A percentile compares a stretch with the other conserved stretches of the same genome.
phyloP scores from a whole-genome alignment of 208 protist genomes.

The Trypanosoma theileri region DNA sequence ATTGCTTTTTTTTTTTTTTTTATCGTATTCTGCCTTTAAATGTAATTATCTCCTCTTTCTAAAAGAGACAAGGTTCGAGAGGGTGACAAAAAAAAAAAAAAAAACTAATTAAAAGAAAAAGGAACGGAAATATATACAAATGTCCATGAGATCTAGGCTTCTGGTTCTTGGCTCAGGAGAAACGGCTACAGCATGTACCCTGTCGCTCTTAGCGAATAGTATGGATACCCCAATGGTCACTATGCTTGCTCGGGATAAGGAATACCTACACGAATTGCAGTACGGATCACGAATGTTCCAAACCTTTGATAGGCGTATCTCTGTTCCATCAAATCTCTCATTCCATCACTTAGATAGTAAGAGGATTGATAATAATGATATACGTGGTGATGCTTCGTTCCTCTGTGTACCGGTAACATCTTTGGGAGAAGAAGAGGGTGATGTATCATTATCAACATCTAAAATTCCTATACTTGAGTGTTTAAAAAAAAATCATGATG shows the following conservation, averaged over 20 bases:
- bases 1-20: too few relatives aligned
- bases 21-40: not conserved
- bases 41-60: not conserved
- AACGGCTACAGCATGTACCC: constrained; percentile 63
- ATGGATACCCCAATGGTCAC: constrained; percentile 10
- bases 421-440: constrained; percentile 4
- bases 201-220: constrained; percentile 48
- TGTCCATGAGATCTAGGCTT: constrained; percentile 10
- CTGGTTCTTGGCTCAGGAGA: constrained; percentile 71
- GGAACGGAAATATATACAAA: not conserved
- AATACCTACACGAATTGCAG: constrained; percentile 32
- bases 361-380: constrained; percentile 13
- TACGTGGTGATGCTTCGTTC: constrained; percentile 23
- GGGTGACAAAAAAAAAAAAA: constrained; percentile 20
- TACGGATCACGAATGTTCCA: constrained; percentile 22
- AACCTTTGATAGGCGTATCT: constrained; percentile 9
- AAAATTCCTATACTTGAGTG: not conserved
- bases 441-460: not conserved
- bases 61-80: not conserved
- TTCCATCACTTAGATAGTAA: constrained; percentile 23
- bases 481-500: constrained; percentile 19
- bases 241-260: constrained; percentile 25
- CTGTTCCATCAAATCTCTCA: constrained; percentile 17
- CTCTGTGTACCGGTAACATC: constrained; percentile 31
- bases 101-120: constrained; percentile 1